These are phyloP conservation scores for Anaeromyces robustus DNA, from an alignment of 192 early-diverging fungal genomes.

Conservation along the genomic window DNA sequence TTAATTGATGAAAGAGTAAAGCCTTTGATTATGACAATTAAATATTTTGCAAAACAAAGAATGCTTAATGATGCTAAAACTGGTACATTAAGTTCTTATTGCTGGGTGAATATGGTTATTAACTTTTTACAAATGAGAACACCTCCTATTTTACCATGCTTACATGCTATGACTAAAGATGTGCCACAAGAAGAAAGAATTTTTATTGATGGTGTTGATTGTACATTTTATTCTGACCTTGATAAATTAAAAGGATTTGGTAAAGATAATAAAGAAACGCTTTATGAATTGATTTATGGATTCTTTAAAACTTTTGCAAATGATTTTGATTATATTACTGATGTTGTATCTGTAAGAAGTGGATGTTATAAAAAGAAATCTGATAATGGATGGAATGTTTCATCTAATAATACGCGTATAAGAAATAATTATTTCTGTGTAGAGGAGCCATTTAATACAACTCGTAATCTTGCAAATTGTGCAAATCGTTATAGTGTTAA, in stretches of 20 bases:
- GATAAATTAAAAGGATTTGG: slow-evolving; percentile 52
- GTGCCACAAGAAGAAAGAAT: slow-evolving; percentile 7
- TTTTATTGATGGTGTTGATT: slow-evolving; percentile 41
- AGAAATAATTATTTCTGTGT: slow-evolving; percentile 63
- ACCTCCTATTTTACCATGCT: slow-evolving; percentile 78
- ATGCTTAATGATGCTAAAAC: slow-evolving; percentile 85
- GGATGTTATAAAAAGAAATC: slow-evolving; percentile 65
- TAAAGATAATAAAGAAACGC: slow-evolving; percentile 47
- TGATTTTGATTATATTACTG: slow-evolving; percentile 70
- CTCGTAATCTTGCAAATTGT: slow-evolving; percentile 80
- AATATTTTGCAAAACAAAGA: slow-evolving; percentile 77
- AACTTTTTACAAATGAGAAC: slow-evolving; percentile 83
- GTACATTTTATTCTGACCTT: slow-evolving; percentile 59
- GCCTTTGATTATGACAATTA: slow-evolving; percentile 82
- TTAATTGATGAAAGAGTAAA: slow-evolving; percentile 62
- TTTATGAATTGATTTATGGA: slow-evolving; percentile 63
- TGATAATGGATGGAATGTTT: slow-evolving; percentile 69
- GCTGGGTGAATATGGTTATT: slow-evolving; percentile 84
- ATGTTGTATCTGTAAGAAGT: slow-evolving; percentile 66
- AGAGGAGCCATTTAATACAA: slow-evolving; percentile 82
- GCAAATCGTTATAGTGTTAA: slow-evolving; percentile 62
- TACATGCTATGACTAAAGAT: slow-evolving; percentile 46
- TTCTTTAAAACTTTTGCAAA: slow-evolving; percentile 65
- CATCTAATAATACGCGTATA: slow-evolving; percentile 39
- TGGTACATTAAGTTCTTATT: slow-evolving; percentile 84